Evolutionary conservation across 257 asterid species (phyloP).

Genomic region (Avicennia marina): DNA sequence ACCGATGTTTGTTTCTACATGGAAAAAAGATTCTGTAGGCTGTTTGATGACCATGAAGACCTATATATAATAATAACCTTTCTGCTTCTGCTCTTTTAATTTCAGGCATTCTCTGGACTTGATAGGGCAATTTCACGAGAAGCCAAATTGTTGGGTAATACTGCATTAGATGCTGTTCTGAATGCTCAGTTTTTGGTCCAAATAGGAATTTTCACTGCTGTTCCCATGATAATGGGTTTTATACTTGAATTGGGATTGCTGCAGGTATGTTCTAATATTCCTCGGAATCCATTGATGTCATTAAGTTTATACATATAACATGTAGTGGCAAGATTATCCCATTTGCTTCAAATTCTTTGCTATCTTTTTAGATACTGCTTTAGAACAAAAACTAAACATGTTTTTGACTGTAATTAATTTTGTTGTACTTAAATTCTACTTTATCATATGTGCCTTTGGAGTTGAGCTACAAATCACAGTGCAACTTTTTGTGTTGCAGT

Average conservation of each 20-base stretch:
- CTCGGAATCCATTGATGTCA: conserved; percentile 1
- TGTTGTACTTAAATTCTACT: too few relatives aligned
- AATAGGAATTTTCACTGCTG: conserved; percentile 95
- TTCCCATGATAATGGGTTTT: conserved; percentile 96
- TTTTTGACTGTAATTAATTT: too few relatives aligned
- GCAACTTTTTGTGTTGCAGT: too few relatives aligned
- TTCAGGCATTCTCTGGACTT: conserved; percentile 95
- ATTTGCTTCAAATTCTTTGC: too few relatives aligned
- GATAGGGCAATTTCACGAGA: conserved; percentile 66
- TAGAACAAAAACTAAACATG: too few relatives aligned
- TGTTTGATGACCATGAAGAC: background rate
- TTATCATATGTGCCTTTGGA: too few relatives aligned
- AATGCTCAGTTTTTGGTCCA: conserved; percentile 98
- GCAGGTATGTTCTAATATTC: conserved; percentile 46
- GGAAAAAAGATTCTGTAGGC: background rate
- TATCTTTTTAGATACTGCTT: too few relatives aligned
- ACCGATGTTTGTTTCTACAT: background rate
- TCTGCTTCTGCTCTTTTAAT: conserved; percentile 6
- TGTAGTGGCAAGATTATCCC: conserved; percentile 10
- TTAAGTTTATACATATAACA: conserved; percentile 10
- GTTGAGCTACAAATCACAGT: too few relatives aligned
- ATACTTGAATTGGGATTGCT: conserved; percentile 85
- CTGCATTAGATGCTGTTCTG: conserved; percentile 76
- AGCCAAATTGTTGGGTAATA: conserved; percentile 67
- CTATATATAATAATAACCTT: background rate